Evolutionary conservation across 2,329 filamentous ascomycete genomes (phyloP), one percentile per base, ranked within the genome.

Genomic region (Phaeosphaeria sp.): DNA sequence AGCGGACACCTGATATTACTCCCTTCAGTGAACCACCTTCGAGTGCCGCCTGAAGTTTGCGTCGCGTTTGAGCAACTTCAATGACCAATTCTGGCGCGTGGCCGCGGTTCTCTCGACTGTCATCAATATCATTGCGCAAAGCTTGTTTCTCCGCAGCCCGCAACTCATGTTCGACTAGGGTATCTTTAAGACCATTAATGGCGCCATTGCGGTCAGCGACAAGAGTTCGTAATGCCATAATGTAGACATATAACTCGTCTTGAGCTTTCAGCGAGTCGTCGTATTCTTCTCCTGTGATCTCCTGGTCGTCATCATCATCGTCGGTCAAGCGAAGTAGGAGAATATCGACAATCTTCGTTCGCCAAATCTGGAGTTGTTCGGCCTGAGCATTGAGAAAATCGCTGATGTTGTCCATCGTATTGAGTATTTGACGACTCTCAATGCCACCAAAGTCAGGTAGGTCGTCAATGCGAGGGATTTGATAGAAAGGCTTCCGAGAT

Each of bases 271-370:
- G 92, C 0, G 94, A 96, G 30, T 91, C 87, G 65, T 92, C 91
- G 61, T 97, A 95, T 74, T 98, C 95, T 57, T 97, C 90, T 22
- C 95, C 95, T 11, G 92, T 94, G 2, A 88, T 85, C 56, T 96
- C 92, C 9, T 84, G 78, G n/a, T 80, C 81, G 17, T 80, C 79
- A 42, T 96, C 92, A 69, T 95, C 88, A 66, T 98, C 95, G 18
- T 98, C 87, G 6, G 42, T 44, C 1, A 98, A 82, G 0, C 91
- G 87, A 59, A 88, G 84, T 11, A 91, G 79, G 9, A 97, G 82
- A 20, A 94, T 84, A 53, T 90, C 84, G 18, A 92, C 84, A 57
- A 93, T 88, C 43, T 87, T 82, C 56, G 89, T 84, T 43, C 93
- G 87, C 91, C 91, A 96, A 48, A 89, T 83, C 47, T 91, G 85